These are phyloP conservation scores for Ganoderma meredithae DNA, from an alignment of 1,284 basidiomycete genomes.

Conservation along the genomic window DNA sequence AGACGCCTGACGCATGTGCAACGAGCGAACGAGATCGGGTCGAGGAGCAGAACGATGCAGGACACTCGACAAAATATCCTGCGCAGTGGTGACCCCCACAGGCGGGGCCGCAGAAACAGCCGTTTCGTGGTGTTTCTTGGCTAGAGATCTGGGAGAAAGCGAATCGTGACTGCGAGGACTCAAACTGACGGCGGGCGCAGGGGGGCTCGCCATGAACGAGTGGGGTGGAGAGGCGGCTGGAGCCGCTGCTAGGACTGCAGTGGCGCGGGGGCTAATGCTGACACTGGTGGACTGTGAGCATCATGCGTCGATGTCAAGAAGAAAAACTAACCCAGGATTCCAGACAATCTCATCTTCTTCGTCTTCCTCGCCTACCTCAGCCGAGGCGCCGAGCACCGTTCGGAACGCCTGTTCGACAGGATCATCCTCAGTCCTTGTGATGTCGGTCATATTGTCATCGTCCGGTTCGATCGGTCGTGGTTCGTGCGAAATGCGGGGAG, in stretches of 20 bases:
- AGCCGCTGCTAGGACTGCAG: slow-evolving; percentile 22
- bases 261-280: slow-evolving; percentile 21
- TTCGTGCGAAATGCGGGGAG: slow-evolving; percentile 19
- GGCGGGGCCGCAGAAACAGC: slow-evolving; percentile 25
- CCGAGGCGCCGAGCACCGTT: slow-evolving; percentile 55
- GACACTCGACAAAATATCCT: slow-evolving; percentile 67
- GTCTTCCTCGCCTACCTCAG: slow-evolving; percentile 53
- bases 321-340: slow-evolving; percentile 57
- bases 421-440: slow-evolving; percentile 81
- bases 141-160: slow-evolving; percentile 23
- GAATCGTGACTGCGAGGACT: slow-evolving; percentile 27
- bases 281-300: slow-evolving; percentile 16
- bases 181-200: slow-evolving; percentile 13
- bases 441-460: slow-evolving; percentile 75
- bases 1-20: slow-evolving; percentile 41
- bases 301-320: background rate
- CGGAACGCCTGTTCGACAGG: slow-evolving; percentile 82
- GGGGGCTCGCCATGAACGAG: slow-evolving; percentile 22
- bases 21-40: slow-evolving; percentile 20
- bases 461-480: slow-evolving; percentile 47
- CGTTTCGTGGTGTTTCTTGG: slow-evolving; percentile 10
- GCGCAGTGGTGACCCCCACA: slow-evolving; percentile 55
- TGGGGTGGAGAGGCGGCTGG: slow-evolving; percentile 24
- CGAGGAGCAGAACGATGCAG: slow-evolving; percentile 34
- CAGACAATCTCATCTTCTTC: slow-evolving; percentile 72